Evolutionary conservation across 2,329 filamentous ascomycete species (phyloP).

Genomic region (Aschersonia sp.): DNA sequence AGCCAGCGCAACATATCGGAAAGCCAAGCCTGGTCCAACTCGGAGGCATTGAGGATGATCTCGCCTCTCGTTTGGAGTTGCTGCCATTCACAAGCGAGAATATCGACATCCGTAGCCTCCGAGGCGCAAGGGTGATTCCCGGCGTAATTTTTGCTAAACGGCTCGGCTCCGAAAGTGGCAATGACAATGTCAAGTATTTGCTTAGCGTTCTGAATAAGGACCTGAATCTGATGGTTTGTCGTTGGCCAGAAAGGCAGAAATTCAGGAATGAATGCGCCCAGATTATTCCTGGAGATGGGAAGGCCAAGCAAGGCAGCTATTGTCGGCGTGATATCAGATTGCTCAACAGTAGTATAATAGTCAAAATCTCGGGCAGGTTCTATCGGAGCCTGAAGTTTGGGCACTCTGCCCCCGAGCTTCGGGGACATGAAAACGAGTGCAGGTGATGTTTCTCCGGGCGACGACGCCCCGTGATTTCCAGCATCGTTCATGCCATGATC

Average conservation of each 20-base stretch:
- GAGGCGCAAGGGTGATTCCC: conserved; percentile 22
- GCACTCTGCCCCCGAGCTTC: conserved; percentile 49
- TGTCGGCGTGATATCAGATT: conserved; percentile 87
- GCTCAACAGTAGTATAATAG: conserved; percentile 76
- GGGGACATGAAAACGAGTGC: conserved; percentile 86
- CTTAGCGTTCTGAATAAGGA: conserved; percentile 63
- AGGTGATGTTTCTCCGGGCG: conserved; percentile 84
- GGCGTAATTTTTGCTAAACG: conserved; percentile 19
- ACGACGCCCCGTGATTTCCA: conserved; percentile 91
- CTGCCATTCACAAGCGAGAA: conserved; percentile 57
- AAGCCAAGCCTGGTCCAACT: conserved; percentile 25
- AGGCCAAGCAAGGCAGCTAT: conserved; percentile 77
- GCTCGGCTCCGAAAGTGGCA: conserved; percentile 48
- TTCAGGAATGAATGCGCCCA: conserved; percentile 72
- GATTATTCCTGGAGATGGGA: conserved; percentile 76
- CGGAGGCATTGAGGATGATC: conserved; percentile 8
- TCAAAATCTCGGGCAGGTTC: conserved; percentile 55
- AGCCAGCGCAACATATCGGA: conserved; percentile 45
- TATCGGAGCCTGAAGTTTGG: conserved; percentile 33
- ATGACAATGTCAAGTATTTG: conserved; percentile 69
- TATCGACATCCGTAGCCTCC: conserved; percentile 28
- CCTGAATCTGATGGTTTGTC: conserved; percentile 40
- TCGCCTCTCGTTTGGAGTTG: conserved; percentile 13
- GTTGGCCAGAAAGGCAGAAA: conserved; percentile 62
- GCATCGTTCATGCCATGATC: conserved; percentile 99